Evolutionary conservation across 2,329 filamentous ascomycete species (phyloP).

Genomic region (Lachnellula suecica): DNA sequence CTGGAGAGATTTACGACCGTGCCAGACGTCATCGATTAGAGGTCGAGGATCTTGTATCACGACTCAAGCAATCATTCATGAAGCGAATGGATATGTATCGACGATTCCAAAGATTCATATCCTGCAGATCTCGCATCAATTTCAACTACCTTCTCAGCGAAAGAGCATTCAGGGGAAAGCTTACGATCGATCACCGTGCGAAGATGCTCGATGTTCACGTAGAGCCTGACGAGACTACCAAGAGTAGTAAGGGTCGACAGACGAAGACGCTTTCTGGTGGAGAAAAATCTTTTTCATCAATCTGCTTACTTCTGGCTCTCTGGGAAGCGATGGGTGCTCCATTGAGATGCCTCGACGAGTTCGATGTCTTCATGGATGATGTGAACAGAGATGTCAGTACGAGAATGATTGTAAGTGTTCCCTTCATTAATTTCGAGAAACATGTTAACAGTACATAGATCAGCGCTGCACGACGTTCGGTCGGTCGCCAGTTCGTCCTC

Average conservation of each 20-base stretch:
- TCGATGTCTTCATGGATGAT: slow-evolving; percentile 99
- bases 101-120: slow-evolving; percentile 80
- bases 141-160: slow-evolving; percentile 90
- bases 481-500: slow-evolving; percentile 92
- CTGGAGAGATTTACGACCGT: slow-evolving; percentile 40
- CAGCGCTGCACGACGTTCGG: slow-evolving; percentile 76
- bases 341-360: slow-evolving; percentile 92
- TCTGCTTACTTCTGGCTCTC: slow-evolving; percentile 86
- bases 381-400: slow-evolving; percentile 93
- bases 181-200: slow-evolving; percentile 74
- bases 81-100: slow-evolving; percentile 75
- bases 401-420: slow-evolving; percentile 75
- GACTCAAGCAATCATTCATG: slow-evolving; percentile 59
- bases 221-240: slow-evolving; percentile 68
- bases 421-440: not conserved
- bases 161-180: slow-evolving; percentile 80
- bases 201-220: slow-evolving; percentile 77
- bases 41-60: slow-evolving; percentile 40
- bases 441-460: slow-evolving; percentile 53
- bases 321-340: slow-evolving; percentile 99
- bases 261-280: slow-evolving; percentile 93
- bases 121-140: slow-evolving; percentile 77
- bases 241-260: slow-evolving; percentile 69
- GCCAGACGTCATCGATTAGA: slow-evolving; percentile 45
- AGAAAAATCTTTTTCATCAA: slow-evolving; percentile 96